A percentile compares a stretch with the other conserved stretches of the same genome.
Conservation (phyloP, 805 yeast species). For the Kodamaea laetipori region DNA sequence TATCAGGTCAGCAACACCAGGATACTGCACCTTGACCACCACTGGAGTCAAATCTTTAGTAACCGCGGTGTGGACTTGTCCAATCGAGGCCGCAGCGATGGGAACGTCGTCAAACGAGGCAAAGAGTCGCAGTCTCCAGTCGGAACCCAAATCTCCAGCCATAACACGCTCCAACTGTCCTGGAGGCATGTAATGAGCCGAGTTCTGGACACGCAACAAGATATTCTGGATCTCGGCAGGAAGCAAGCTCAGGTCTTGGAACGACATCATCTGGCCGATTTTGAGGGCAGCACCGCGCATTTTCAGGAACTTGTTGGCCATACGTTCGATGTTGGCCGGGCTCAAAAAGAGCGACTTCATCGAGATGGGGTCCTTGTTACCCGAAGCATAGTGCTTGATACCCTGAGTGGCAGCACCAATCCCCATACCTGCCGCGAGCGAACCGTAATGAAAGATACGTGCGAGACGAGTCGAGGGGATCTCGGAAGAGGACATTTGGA, state of each 20-base stretch:
- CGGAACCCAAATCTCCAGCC: conserved; percentile 68
- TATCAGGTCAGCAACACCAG: conserved; percentile 92
- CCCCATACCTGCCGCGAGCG: conserved; percentile 89
- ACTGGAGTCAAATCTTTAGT: conserved; percentile 68
- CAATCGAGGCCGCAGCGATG: conserved; percentile 96
- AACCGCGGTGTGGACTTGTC: conserved; percentile 90
- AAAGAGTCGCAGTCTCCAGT: conserved; percentile 73
- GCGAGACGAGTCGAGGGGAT: conserved; percentile 89
- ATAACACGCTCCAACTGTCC: conserved; percentile 81
- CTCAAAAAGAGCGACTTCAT: conserved; percentile 66
- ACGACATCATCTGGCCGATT: conserved; percentile 94
- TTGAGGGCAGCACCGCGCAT: conserved; percentile 99
- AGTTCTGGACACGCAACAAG: conserved; percentile 82
- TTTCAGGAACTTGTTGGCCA: conserved; percentile 83
- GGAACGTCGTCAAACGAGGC: conserved; percentile 82
- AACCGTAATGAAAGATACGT: conserved; percentile 88
- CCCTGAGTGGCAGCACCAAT: conserved; percentile 80
- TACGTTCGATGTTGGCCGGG: conserved; percentile 80
- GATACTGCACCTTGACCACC: conserved; percentile 95
- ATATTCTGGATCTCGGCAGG: conserved; percentile 85
- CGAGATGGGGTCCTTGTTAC: conserved; percentile 43
- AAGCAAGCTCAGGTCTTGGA: conserved; percentile 83
- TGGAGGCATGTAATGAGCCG: conserved; percentile 96
- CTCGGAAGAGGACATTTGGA: conserved; percentile 48
- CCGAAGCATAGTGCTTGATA: conserved; percentile 60